Base-by-base conservation (phyloP, 2,329 filamentous ascomycete species). In the Sporothrix schenckii region DNA sequence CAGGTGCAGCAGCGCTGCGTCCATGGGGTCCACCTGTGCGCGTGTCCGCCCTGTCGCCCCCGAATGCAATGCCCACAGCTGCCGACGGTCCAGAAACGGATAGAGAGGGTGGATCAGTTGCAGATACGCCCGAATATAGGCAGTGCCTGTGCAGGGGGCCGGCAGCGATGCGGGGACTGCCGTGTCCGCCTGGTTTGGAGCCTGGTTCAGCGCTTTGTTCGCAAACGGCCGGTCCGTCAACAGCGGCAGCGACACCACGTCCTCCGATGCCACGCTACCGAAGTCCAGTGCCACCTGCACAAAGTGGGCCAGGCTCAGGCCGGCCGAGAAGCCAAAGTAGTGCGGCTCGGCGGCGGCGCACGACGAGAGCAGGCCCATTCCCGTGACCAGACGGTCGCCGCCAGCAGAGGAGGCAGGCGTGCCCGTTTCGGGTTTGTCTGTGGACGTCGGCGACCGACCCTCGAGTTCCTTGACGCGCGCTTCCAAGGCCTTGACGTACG, bases 271-370 rank as follows among this genome's bases (percentile, higher is more conserved):
- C 21, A 66, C 47, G 50, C 58, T 70, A 24, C 69, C 71, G 41
- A 66, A 66, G 13, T 72, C 71, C 7, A 72, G 58, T 4, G 71
- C 71, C 50, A 70, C 71, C 69, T 72, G 68, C 58, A 72, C 71
- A 58, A 72, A 70, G 21, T 72, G 71, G 0, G 71, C 71, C 14
- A 72, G 52, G 44, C 71, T 72, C n/a, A 72, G 65, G 1, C 71
- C 71, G 1, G 71, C 71, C 30, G 71, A 72, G 47, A 72, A 70
- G 41, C 71, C 71, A 61, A 72, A 72, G 21, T 72, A 72, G 52
- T 72, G 71, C 44, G 71, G 71, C 58, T 72, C 71, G 6, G 71
- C 68, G 0, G 71, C 71, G 0, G 71, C 71, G 11, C 65, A 68
- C 1, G 71, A 72, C n/a, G 71, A 72, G 11, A 72, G 44, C 52